Evolutionary conservation across 2,329 filamentous ascomycete genomes (phyloP).

Genomic region (Colletotrichum karsti): DNA sequence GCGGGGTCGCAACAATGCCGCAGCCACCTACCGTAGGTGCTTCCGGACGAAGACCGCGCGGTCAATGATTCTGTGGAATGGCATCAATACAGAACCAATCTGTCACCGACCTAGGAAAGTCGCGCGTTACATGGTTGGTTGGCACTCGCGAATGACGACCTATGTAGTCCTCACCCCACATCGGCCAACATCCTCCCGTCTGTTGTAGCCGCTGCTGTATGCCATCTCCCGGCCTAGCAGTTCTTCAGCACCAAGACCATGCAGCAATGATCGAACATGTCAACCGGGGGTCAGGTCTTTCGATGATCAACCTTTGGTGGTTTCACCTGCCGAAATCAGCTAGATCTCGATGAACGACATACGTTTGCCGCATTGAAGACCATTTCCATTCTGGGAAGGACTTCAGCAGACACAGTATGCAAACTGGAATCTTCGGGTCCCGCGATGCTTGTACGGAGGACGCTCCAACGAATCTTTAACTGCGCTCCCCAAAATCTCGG

Average conservation of each 20-base stretch:
- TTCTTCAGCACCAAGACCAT: background rate
- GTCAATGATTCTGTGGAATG: background rate
- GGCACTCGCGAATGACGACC: too few species aligned
- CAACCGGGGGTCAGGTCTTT: background rate
- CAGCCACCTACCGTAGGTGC: background rate
- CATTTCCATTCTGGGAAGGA: background rate
- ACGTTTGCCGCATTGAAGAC: background rate
- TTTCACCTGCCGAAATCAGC: background rate
- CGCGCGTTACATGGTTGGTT: background rate
- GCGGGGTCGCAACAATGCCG: too few species aligned
- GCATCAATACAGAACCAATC: background rate
- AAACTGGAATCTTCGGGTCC: background rate
- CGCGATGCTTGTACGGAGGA: background rate
- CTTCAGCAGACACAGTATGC: background rate
- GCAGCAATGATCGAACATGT: background rate
- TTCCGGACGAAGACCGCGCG: too few species aligned
- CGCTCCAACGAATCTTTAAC: background rate
- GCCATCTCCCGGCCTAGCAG: background rate
- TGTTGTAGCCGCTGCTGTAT: background rate
- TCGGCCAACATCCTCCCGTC: background rate
- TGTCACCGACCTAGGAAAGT: background rate
- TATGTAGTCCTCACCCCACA: background rate
- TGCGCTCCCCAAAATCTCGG: too few species aligned
- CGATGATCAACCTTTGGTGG: background rate
- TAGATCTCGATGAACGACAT: background rate